A percentile compares a stretch with the other conserved stretches of the same genome.
Conservation (phyloP, 208 protist species). For the Leishmania major region DNA sequence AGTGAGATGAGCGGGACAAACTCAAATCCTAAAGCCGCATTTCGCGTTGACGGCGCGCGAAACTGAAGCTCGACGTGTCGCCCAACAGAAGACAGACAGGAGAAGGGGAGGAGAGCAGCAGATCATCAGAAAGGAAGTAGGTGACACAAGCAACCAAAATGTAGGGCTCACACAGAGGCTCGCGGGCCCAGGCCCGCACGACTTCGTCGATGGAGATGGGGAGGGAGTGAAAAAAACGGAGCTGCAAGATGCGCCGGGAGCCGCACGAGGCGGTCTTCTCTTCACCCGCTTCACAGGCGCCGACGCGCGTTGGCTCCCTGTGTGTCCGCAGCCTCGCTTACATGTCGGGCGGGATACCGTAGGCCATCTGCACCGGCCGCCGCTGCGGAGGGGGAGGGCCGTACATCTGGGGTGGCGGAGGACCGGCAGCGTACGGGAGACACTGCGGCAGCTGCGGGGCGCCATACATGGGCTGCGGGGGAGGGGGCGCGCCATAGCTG, state of each 20-base stretch:
- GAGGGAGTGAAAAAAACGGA: neutral
- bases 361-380: slow-evolving; percentile 27
- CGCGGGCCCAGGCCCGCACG: neutral
- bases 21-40: neutral
- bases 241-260: neutral
- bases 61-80: neutral
- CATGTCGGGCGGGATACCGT: slow-evolving; percentile 33
- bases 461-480: slow-evolving; percentile 26
- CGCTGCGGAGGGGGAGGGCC: slow-evolving; percentile 13
- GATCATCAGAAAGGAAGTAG: neutral
- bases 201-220: neutral
- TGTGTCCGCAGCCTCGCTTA: neutral
- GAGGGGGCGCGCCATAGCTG: slow-evolving; percentile 7
- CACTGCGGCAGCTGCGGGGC: slow-evolving; percentile 7
- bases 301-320: neutral
- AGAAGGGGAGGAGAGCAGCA: neutral
- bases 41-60: neutral
- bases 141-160: neutral
- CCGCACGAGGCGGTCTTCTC: neutral
- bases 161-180: neutral
- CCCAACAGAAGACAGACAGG: neutral
- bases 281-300: neutral
- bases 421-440: slow-evolving; percentile 13
- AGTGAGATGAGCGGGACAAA: neutral
- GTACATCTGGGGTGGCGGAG: slow-evolving; percentile 17